Base-by-base conservation (phyloP, 257 asterid genomes). In the Solanum verrucosum region DNA sequence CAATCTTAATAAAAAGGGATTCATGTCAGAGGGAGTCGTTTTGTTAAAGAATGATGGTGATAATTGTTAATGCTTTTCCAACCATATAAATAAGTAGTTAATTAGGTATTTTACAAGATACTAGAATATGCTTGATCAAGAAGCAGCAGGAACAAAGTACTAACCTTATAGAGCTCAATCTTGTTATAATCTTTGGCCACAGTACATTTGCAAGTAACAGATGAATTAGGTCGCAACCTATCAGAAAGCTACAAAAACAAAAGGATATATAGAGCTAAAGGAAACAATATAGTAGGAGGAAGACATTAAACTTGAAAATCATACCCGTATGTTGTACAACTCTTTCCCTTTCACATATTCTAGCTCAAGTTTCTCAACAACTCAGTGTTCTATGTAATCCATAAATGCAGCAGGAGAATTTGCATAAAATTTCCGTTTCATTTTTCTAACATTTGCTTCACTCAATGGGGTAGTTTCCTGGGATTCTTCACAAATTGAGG, bases 91-190 rank as follows among this genome's bases (percentile, higher is more conserved):
- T 65, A 42, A 68, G 44, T 9, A 42, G 59, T 68, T 18, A 42
- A 23, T 9, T 68, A 25, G 40, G 49, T 33, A 86, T 31, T n/a
- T 33, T 86, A 29, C 38, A 46, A 46, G 12, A 44, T 44, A 44
- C 52, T 42, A 42, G 49, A 42, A 42, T 3, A 42, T 42, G 49
- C 15, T 75, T 68, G 49, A 86, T 40, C 49, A 85, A 44, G 79
- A 70, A 31, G 16, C 10, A 6, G 49, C 5, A 11, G 11, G 68
- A 31, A 88, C 35, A 18, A 25, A 52, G 23, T 15, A 90, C 92
- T 84, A 83, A 89, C 96, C 96, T 92, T 92, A 89, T 60, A 75
- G 84, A 91, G 88, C 89, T 92, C 88, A 56, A 94, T 92, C 72
- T 63, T 87, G 33, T 90, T 88, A 2, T 68, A 65, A 81, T 88